A percentile compares a stretch with the other conserved stretches of the same genome.
phyloP scores from a whole-genome alignment of 805 yeast species.

The Metschnikowia peoriensis region DNA sequence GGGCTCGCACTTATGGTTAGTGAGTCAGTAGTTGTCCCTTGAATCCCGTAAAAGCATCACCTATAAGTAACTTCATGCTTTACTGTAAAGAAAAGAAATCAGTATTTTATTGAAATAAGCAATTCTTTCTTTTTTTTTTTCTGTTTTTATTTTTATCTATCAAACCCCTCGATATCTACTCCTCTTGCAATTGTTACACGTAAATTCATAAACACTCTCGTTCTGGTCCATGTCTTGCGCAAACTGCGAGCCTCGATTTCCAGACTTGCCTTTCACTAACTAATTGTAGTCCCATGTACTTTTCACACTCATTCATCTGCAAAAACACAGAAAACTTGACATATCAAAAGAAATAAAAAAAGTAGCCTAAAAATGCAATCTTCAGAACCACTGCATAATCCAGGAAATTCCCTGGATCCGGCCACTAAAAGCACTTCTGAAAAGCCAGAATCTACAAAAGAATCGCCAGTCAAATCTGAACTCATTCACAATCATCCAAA shows the following conservation, averaged over 20 bases:
- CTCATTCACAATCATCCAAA: not conserved
- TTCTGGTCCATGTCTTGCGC: not conserved
- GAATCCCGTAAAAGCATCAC: too few species aligned
- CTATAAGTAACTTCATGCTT: too few species aligned
- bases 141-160: not conserved
- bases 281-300: too few species aligned
- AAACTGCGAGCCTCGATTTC: too few species aligned
- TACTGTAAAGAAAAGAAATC: too few species aligned
- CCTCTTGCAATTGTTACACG: not conserved
- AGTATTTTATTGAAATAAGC: too few species aligned
- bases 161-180: too few species aligned
- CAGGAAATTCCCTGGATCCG: not conserved
- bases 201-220: not conserved
- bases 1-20: too few species aligned
- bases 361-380: not conserved
- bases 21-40: too few species aligned
- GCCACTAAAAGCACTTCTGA: not conserved
- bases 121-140: not conserved
- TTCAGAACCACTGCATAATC: not conserved
- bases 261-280: too few species aligned
- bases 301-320: not conserved
- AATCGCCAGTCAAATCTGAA: not conserved
- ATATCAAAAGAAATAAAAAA: not conserved
- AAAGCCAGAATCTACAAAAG: not conserved
- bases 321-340: not conserved